These are phyloP conservation scores for Trichoderma cornu-damae DNA, from an alignment of 2,329 filamentous ascomycete genomes.

Conservation along the genomic window DNA sequence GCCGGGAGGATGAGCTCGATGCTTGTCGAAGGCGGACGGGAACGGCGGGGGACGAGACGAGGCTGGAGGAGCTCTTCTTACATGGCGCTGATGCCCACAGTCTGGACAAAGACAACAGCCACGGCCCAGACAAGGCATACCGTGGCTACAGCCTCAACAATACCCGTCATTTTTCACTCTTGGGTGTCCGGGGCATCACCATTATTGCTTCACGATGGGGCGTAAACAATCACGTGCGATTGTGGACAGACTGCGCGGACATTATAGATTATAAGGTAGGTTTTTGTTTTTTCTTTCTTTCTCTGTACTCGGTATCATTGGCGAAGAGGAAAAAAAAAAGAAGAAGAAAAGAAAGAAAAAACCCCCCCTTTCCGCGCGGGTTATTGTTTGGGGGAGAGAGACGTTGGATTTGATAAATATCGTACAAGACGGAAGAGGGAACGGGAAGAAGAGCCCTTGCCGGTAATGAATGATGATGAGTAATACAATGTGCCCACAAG, in stretches of 20 bases:
- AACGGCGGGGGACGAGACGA: not conserved
- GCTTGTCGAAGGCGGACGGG: not conserved
- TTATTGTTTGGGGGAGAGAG: no score
- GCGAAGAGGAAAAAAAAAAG: not conserved
- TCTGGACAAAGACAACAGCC: slow-evolving; percentile 49
- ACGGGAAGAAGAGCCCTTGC: no score
- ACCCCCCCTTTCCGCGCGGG: no score
- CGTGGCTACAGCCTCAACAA: slow-evolving; percentile 39
- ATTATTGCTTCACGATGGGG: slow-evolving; percentile 3
- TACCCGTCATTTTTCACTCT: slow-evolving; percentile 26
- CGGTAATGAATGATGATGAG: no score
- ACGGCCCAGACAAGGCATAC: slow-evolving; percentile 50
- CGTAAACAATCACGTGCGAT: slow-evolving; percentile 2
- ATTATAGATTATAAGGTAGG: not conserved
- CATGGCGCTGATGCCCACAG: slow-evolving; percentile 53
- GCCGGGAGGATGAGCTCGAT: slow-evolving; percentile 3
- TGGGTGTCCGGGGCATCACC: slow-evolving; percentile 15
- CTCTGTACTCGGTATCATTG: not conserved
- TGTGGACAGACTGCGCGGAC: not conserved
- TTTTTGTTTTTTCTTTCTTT: no score
- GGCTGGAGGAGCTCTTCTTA: slow-evolving; percentile 33
- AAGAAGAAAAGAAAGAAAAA: no score
- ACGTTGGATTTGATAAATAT: no score
- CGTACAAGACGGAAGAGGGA: no score
- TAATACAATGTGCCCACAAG: no score